phyloP scores from a whole-genome alignment of 305 asterid species.

The Fraxinus velutina region DNA sequence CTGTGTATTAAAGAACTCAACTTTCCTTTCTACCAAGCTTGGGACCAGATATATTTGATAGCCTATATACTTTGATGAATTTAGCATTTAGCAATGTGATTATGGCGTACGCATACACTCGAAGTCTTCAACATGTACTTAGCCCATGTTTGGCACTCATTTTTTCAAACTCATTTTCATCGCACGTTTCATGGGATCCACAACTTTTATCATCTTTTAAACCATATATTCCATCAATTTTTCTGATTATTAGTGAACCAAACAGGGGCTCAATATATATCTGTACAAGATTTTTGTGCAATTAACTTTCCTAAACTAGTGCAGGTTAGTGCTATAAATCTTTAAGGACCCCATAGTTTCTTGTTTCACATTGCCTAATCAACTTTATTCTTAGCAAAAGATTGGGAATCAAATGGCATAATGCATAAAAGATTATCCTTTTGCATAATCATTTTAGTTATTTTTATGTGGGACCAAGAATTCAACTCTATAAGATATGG shows the following conservation, averaged over 20 bases:
- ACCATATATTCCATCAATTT: neutral
- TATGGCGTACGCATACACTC: neutral
- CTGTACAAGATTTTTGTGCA: neutral
- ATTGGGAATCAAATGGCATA: neutral
- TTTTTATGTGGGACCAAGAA: slow-evolving; percentile 6
- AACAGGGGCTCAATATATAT: neutral
- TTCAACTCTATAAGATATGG: neutral
- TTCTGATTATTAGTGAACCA: neutral
- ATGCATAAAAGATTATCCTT: neutral
- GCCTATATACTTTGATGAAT: neutral
- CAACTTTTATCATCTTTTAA: neutral
- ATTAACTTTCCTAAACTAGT: neutral
- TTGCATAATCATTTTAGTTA: neutral
- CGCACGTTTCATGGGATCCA: neutral
- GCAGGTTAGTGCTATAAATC: neutral
- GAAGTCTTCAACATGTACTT: neutral
- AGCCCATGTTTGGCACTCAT: neutral
- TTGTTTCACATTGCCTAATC: neutral
- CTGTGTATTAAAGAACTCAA: neutral
- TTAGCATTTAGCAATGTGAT: neutral
- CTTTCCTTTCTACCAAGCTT: neutral
- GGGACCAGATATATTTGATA: neutral
- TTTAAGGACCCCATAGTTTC: neutral
- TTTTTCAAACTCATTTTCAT: no score
- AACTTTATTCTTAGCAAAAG: neutral